These are phyloP conservation scores for Aschersonia sp. DNA, from an alignment of 2,329 filamentous ascomycete genomes.

Conservation along the genomic window DNA sequence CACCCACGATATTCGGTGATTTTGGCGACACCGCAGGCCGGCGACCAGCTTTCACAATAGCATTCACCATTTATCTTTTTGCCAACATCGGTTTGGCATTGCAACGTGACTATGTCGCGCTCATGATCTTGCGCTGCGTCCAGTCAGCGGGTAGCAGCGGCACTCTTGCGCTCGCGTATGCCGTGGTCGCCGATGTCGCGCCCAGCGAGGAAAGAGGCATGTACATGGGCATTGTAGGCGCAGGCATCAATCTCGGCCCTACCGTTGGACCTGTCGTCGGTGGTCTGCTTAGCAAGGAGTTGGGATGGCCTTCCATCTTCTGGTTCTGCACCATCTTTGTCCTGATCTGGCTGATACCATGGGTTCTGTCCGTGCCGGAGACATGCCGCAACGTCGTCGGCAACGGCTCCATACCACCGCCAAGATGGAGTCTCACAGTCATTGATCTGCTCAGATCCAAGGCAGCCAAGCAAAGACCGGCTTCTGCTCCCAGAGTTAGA, in stretches of 20 bases:
- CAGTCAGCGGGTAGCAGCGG: conserved; percentile 53
- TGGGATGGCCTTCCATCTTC: conserved; percentile 55
- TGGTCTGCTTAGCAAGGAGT: conserved; percentile 45
- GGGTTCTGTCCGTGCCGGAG: conserved; percentile 42
- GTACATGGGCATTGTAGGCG: conserved; percentile 55
- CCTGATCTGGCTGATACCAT: conserved; percentile 34
- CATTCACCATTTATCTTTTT: conserved; percentile 39
- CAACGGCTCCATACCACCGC: conserved; percentile 45
- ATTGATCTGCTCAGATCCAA: conserved; percentile 30
- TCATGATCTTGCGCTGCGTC: conserved; percentile 45
- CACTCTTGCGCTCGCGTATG: conserved; percentile 56
- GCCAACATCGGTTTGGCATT: conserved; percentile 47
- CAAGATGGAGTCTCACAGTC: conserved; percentile 41
- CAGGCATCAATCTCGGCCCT: conserved; percentile 40
- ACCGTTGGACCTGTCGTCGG: conserved; percentile 46
- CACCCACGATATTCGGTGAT: conserved; percentile 46
- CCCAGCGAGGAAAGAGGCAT: conserved; percentile 55
- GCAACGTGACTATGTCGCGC: conserved; percentile 39
- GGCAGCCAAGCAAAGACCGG: conserved; percentile 16
- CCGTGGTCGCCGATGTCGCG: conserved; percentile 57
- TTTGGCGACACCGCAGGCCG: conserved; percentile 46
- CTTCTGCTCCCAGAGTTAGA: conserved; percentile 22
- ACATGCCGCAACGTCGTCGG: conserved; percentile 45
- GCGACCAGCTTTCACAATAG: conserved; percentile 45
- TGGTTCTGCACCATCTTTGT: conserved; percentile 51